Base-by-base conservation (phyloP, 345 rosid genomes). In the Populus davidiana region DNA sequence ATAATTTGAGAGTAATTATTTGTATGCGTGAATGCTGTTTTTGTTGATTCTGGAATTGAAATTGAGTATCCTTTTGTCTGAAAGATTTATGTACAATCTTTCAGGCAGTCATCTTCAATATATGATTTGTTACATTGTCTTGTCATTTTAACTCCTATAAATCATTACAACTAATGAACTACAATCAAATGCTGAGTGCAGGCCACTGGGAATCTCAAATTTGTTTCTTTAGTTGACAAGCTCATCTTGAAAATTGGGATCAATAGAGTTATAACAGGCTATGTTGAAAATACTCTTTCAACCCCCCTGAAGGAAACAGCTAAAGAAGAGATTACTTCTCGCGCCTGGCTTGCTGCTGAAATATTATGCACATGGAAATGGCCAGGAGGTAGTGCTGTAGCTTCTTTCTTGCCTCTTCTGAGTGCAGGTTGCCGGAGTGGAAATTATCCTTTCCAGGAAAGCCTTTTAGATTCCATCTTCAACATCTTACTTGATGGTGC, bases 331-430 rank as follows among this genome's bases (percentile, higher is more conserved):
- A 78, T 77, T 73, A 71, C 80, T 80, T 69, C 86, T 81, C 92
- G 89, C 81, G 91, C 93, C 78, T 95, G 99, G 99, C 84, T 95
- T 87, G 93, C 89, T 67, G 93, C 92, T 77, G 99, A 93, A 85
- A 83, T 95, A 54, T 86, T 95, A 75, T 93, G 97, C 88, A 88
- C 93, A 35, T 95, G 99, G 98, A 87, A 91, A 84, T 93, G 99
- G 99, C 91, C 91, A 52, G 99, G 97, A 62, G 96, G 99, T 76
- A 84, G 83, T 85, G 92, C 88, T 81, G 52, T 83, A 49, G 73
- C 85, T 82, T 90, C 94, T 75, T 95, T 95, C 83, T 81, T 95
- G 73, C 98, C 98, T 71, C 75, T 70, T 21, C 77, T 95, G 77
- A 80, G 84, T 81, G 81, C 85, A 39, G 87, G 79, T 90, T 83